A percentile compares a stretch with the other conserved stretches of the same genome.
phyloP scores from a whole-genome alignment of 2,329 filamentous ascomycete genomes.

The Fusarium sp. region DNA sequence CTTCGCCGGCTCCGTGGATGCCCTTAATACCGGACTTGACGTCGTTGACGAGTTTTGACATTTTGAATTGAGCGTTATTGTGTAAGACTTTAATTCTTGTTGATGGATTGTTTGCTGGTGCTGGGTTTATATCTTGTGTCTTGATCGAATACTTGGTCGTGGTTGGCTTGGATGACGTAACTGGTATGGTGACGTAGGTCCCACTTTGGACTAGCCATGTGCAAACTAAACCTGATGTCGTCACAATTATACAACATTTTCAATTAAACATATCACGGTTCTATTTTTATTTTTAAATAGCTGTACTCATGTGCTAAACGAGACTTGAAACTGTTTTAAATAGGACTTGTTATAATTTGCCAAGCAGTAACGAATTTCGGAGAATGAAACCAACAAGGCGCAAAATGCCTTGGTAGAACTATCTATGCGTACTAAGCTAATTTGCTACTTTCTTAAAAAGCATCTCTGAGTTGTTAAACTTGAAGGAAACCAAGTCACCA shows the following conservation, averaged over 20 bases:
- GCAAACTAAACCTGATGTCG: not conserved
- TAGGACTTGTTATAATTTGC: no score
- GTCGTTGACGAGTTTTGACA: conserved; percentile 40
- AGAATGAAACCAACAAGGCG: no score
- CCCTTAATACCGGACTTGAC: conserved; percentile 42
- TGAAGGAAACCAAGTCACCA: no score
- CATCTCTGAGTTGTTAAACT: no score
- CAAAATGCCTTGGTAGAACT: no score
- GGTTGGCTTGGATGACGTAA: not conserved
- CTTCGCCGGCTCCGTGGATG: conserved; percentile 40
- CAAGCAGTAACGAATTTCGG: no score
- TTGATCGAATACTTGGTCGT: not conserved
- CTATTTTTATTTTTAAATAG: no score
- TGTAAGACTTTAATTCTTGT: no score
- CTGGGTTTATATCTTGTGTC: not conserved
- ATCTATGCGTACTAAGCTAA: no score
- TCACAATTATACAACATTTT: not conserved
- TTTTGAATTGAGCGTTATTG: not conserved
- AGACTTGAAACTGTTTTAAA: no score
- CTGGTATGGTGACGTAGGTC: not conserved
- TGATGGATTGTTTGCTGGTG: not conserved
- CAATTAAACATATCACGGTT: fast-evolving
- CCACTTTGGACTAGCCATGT: not conserved
- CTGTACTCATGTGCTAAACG: no score
- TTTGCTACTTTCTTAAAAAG: no score